phyloP scores from a whole-genome alignment of 1,284 basidiomycete species.

The Ceratobasidium sp. region DNA sequence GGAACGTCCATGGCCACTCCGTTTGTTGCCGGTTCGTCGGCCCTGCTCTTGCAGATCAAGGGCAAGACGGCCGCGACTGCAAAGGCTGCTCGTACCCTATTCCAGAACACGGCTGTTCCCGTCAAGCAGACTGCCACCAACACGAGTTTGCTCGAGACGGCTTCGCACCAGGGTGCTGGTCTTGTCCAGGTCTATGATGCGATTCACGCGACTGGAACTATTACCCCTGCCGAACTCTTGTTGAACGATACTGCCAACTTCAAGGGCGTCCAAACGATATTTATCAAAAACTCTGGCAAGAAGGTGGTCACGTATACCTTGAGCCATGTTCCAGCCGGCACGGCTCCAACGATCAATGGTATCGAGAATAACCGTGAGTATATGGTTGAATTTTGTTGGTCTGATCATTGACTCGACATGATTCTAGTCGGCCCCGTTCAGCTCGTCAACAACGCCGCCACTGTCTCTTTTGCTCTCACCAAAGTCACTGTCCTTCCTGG shows the following conservation, averaged over 20 bases:
- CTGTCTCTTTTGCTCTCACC: conserved; percentile 43
- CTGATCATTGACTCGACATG: neutral
- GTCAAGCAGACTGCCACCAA: conserved; percentile 58
- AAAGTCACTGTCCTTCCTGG: conserved; percentile 46
- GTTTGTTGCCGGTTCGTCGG: conserved; percentile 69
- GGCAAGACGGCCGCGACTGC: conserved; percentile 56
- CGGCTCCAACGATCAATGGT: conserved; percentile 55
- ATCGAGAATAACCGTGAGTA: conserved; percentile 45
- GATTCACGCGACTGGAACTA: conserved; percentile 60
- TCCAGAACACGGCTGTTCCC: conserved; percentile 65
- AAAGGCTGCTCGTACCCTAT: conserved; percentile 56
- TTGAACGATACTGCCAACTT: conserved; percentile 73
- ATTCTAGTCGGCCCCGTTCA: conserved; percentile 45
- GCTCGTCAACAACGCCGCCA: conserved; percentile 45
- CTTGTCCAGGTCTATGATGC: conserved; percentile 70
- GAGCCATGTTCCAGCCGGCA: conserved; percentile 46
- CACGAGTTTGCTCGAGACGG: conserved; percentile 62
- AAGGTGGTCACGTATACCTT: conserved; percentile 45
- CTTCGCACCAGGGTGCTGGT: conserved; percentile 71
- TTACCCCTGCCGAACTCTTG: conserved; percentile 66
- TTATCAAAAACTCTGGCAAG: conserved; percentile 46
- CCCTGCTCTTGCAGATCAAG: conserved; percentile 66
- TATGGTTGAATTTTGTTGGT: neutral
- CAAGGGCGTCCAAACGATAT: conserved; percentile 44
- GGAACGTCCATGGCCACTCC: conserved; percentile 57